Conservation (phyloP, 1,284 basidiomycete species). For the Meripilus lineatus region DNA sequence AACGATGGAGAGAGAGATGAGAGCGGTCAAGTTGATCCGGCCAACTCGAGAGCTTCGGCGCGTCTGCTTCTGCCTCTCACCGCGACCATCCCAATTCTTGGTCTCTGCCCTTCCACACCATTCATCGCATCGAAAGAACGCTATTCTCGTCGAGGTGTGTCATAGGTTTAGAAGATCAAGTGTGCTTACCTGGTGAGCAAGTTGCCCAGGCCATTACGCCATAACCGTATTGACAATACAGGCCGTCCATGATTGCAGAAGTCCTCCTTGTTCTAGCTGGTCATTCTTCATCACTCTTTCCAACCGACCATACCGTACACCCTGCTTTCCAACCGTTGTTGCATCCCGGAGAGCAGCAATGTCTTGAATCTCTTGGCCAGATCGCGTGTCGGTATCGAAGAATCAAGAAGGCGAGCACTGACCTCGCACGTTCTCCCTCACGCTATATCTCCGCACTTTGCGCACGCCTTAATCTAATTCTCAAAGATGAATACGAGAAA, state of each 20-base stretch:
- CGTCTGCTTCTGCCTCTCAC: not conserved
- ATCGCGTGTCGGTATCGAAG: slow-evolving; percentile 70
- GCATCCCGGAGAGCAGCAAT: slow-evolving; percentile 83
- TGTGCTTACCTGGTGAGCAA: slow-evolving; percentile 1
- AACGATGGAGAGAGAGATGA: too few species aligned
- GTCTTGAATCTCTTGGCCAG: slow-evolving; percentile 66
- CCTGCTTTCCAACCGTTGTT: slow-evolving; percentile 67
- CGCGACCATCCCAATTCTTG: not conserved
- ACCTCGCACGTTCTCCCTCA: slow-evolving; percentile 55
- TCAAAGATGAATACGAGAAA: slow-evolving; percentile 76
- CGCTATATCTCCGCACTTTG: slow-evolving; percentile 76
- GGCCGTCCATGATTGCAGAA: slow-evolving; percentile 70
- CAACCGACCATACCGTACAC: slow-evolving; percentile 50
- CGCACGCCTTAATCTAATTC: slow-evolving; percentile 63
- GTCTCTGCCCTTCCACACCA: not conserved
- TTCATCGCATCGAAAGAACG: not conserved
- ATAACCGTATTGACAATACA: slow-evolving; percentile 8
- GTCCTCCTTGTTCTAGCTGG: slow-evolving; percentile 79
- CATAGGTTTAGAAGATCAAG: not conserved
- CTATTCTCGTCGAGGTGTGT: not conserved
- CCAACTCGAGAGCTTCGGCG: not conserved
- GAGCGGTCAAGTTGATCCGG: too few species aligned
- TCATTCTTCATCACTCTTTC: slow-evolving; percentile 78
- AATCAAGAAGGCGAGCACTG: slow-evolving; percentile 52
- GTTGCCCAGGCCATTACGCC: not conserved